A percentile compares a stretch with the other conserved stretches of the same genome.
phyloP scores from a whole-genome alignment of 192 early-diverging fungal species.

The Linnemannia exigua region DNA sequence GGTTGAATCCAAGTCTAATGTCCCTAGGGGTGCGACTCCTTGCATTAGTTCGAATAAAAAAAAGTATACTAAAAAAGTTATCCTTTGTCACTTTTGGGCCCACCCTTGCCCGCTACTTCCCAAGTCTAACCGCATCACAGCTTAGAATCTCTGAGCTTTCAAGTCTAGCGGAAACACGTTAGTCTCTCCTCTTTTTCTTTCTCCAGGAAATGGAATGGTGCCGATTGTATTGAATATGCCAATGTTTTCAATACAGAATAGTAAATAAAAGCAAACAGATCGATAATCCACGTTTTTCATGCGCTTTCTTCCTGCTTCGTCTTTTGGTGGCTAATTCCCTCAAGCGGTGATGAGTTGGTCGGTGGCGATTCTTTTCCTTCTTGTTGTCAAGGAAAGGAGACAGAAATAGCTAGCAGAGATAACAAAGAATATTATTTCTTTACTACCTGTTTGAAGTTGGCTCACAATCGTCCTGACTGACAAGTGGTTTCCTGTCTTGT shows the following conservation, averaged over 20 bases:
- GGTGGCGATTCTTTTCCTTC: background rate
- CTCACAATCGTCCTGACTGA: background rate
- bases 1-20: background rate
- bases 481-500: background rate
- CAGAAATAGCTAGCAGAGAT: background rate
- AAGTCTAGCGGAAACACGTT: background rate
- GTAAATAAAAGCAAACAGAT: no score
- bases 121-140: background rate
- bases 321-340: background rate
- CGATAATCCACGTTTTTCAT: background rate
- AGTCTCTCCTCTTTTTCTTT: background rate
- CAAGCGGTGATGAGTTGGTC: background rate
- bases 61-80: background rate
- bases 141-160: background rate
- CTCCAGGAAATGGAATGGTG: background rate
- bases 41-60: background rate
- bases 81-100: background rate
- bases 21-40: constrained; percentile 1
- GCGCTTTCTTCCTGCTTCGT: background rate
- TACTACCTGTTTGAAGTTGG: background rate
- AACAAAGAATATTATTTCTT: background rate
- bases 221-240: background rate
- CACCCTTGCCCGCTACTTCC: background rate
- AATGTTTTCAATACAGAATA: background rate
- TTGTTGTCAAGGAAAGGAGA: background rate